phyloP scores from a whole-genome alignment of 164 flowering plant species.

The Macadamia tetraphylla region DNA sequence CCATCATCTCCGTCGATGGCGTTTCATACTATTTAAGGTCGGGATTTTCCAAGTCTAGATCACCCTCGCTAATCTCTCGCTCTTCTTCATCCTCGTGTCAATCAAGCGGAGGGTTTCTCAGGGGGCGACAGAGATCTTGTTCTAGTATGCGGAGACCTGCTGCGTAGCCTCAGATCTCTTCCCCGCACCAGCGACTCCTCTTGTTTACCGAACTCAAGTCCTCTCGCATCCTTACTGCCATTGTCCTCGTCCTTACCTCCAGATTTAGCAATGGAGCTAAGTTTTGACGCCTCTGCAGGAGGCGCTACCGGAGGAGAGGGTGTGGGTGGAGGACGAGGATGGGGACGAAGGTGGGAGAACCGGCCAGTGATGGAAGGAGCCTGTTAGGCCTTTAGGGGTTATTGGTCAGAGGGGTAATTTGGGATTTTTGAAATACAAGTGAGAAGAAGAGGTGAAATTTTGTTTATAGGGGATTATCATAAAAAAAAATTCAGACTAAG shows the following conservation, averaged over 20 bases:
- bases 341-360: too few species aligned
- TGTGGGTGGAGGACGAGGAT: too few species aligned
- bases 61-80: conserved; percentile 2
- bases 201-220: conserved; percentile 6
- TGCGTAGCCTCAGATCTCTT: conserved; percentile 41
- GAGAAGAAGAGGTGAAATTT: too few species aligned
- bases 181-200: conserved; percentile 30
- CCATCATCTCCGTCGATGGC: conserved; percentile 21
- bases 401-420: too few species aligned
- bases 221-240: conserved; percentile 7
- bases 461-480: too few species aligned
- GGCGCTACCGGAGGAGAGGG: too few species aligned
- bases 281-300: conserved; percentile 44
- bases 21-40: conserved; percentile 13
- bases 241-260: conserved; percentile 31
- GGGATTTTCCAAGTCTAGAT: conserved; percentile 7
- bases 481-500: too few species aligned
- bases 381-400: too few species aligned
- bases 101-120: conserved; percentile 22
- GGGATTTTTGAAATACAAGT: too few species aligned
- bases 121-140: conserved; percentile 61
- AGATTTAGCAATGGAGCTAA: conserved; percentile 49
- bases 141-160: conserved; percentile 43
- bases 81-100: conserved; percentile 23
- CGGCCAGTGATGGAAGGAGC: too few species aligned